phyloP scores from a whole-genome alignment of 495 filamentous ascomycete species.

The Patellaria atrata region DNA sequence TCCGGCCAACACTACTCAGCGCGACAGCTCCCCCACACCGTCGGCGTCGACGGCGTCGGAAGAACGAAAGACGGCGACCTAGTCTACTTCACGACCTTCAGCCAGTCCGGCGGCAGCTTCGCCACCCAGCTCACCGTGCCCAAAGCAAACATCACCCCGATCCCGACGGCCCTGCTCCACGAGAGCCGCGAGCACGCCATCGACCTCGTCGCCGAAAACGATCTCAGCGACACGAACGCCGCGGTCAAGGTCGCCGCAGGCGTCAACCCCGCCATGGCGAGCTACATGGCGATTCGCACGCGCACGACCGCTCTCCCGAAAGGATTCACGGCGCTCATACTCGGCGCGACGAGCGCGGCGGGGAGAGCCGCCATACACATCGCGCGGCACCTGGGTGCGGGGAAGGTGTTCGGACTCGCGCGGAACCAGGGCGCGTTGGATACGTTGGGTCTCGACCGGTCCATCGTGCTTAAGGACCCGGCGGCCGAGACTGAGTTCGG shows the following conservation, averaged over 20 bases:
- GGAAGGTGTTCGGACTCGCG: conserved; percentile 29
- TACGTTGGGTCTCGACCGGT: conserved; percentile 29
- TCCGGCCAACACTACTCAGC: conserved; percentile 30
- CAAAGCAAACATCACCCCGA: conserved; percentile 16
- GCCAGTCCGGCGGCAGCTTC: conserved; percentile 16
- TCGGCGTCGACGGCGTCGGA: conserved; percentile 30
- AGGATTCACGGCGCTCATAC: conserved; percentile 29
- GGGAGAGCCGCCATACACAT: conserved; percentile 29
- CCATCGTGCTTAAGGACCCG: conserved; percentile 25
- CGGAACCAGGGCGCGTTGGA: conserved; percentile 25
- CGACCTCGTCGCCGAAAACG: too few species aligned
- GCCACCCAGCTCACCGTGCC: conserved; percentile 29
- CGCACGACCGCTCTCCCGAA: conserved; percentile 22
- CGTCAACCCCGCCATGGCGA: conserved; percentile 33
- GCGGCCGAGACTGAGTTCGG: conserved; percentile 30
- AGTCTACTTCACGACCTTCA: conserved; percentile 29
- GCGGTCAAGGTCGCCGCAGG: conserved; percentile 30
- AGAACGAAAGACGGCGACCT: conserved; percentile 20
- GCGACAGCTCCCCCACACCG: conserved; percentile 27
- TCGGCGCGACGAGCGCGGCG: conserved; percentile 32
- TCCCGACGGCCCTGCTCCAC: conserved; percentile 26
- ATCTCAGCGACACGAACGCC: too few species aligned
- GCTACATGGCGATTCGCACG: conserved; percentile 30
- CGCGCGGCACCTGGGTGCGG: conserved; percentile 29
- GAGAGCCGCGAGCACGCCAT: too few species aligned